Evolutionary conservation across 1,284 basidiomycete genomes (phyloP), one percentile per base, ranked within the genome.

Genomic region (Cryptococcus jaspeensis): DNA sequence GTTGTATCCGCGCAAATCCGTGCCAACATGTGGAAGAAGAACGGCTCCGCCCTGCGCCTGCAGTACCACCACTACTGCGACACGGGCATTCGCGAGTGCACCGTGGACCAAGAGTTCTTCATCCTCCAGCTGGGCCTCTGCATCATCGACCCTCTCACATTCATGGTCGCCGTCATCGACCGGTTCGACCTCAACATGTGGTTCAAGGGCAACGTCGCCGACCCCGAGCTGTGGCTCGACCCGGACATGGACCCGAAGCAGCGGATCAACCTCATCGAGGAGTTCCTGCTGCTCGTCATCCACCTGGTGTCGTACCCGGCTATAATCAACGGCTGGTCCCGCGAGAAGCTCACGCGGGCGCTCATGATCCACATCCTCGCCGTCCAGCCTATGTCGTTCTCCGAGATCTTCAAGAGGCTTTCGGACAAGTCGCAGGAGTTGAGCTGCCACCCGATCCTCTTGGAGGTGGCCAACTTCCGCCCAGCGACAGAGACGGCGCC

Each of bases 61-160:
- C 96, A 99, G 73, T 83, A 94, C n/a, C 82, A 95, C 54, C 94
- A 99, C 74, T 99, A 99, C 75, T 88, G 93, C 42, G 95, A 99
- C 74, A 92, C 92, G 73, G 89, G 90, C 83, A 84, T 98, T 53
- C 87, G 95, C 28, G 96, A 98, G 74, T 84, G 92, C 11, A 98
- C 95, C 72, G 94, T 95, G 73, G 95, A 99, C 75, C 93, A 98
- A 74, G 95, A 99, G 66, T 81, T 99, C 28, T 96, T 88, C 81
- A 84, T 98, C 58, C 81, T 99, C 5, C 95, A 98, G 78, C 84
- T 87, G 0, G 87, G 87, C 0, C 83, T 98, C 46, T 82, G 90
- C 66, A 81, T 89, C 41, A 81, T 93, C 45, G 87, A 92, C 56
- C 90, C 90, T 2, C 84, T 89, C 63, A 83, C 85, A 28, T 85